Conservation (phyloP, 2,329 filamentous ascomycete genomes). For the Thermoascus crustaceus region DNA sequence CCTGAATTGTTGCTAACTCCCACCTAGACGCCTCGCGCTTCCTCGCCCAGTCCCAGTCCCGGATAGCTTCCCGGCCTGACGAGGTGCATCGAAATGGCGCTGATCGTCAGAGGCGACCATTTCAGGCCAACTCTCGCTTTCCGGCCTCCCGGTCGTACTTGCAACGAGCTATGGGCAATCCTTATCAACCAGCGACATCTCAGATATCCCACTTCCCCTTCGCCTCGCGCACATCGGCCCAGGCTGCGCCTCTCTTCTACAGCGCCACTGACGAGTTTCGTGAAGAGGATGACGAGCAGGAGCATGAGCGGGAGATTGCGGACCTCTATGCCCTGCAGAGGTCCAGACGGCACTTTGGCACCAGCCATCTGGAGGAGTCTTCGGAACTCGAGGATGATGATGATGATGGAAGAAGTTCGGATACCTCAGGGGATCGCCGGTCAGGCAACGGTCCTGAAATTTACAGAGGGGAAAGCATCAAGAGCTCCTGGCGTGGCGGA, state of each 20-base stretch:
- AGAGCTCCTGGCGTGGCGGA: slow-evolving; percentile 50
- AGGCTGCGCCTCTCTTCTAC: slow-evolving; percentile 89
- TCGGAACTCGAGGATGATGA: slow-evolving; percentile 75
- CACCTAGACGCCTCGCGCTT: slow-evolving; percentile 85
- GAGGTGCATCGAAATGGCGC: slow-evolving; percentile 39
- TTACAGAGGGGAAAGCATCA: slow-evolving; percentile 43
- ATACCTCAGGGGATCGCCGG: slow-evolving; percentile 46
- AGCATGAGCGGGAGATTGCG: slow-evolving; percentile 83
- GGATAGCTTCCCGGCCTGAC: slow-evolving; percentile 65
- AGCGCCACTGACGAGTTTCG: slow-evolving; percentile 83
- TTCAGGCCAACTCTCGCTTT: slow-evolving; percentile 39
- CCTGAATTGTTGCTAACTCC: slow-evolving; percentile 20
- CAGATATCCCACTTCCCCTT: slow-evolving; percentile 72
- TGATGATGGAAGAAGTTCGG: slow-evolving; percentile 55
- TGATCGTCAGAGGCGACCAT: slow-evolving; percentile 40
- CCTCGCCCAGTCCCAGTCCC: slow-evolving; percentile 90
- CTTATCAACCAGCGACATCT: slow-evolving; percentile 66
- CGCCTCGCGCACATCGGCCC: slow-evolving; percentile 63
- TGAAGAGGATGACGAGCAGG: slow-evolving; percentile 87
- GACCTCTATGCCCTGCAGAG: slow-evolving; percentile 87
- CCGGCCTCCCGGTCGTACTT: slow-evolving; percentile 43
- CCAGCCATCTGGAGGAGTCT: slow-evolving; percentile 75
- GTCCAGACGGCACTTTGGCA: slow-evolving; percentile 80
- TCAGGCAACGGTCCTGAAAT: slow-evolving; percentile 30
- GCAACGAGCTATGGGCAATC: slow-evolving; percentile 56